These are phyloP conservation scores for Amanita fuliginea DNA, from an alignment of 768 basidiomycete genomes.

Conservation along the genomic window DNA sequence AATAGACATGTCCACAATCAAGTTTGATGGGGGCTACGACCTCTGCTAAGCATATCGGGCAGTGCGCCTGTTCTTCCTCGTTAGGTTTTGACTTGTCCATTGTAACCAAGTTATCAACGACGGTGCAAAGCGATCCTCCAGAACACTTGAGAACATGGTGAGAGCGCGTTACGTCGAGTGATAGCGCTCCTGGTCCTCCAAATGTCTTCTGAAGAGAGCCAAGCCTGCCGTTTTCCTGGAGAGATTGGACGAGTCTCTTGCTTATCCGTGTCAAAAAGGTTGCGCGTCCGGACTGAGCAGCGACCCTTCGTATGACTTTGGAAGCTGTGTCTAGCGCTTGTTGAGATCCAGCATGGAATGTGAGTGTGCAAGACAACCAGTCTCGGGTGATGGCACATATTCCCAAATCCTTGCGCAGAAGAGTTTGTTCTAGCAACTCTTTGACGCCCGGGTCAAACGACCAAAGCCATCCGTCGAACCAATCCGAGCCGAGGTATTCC, in stretches of 20 bases:
- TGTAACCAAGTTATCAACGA: background rate
- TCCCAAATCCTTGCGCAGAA: background rate
- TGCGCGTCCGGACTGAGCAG: background rate
- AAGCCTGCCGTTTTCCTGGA: background rate
- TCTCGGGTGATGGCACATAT: background rate
- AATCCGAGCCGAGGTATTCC: background rate
- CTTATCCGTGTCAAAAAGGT: background rate
- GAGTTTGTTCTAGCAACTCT: background rate
- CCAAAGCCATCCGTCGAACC: slow-evolving; percentile 1
- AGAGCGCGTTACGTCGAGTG: background rate
- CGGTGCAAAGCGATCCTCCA: background rate
- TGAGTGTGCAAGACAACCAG: background rate
- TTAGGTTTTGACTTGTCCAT: background rate
- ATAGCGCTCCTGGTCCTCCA: background rate
- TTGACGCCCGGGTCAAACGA: background rate
- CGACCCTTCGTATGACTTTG: background rate
- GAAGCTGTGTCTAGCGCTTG: background rate
- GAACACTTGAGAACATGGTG: background rate
- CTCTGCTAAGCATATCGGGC: slow-evolving; percentile 45
- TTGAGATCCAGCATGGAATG: background rate
- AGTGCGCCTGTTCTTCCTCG: slow-evolving; percentile 12
- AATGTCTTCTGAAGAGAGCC: background rate
- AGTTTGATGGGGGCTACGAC: slow-evolving; percentile 29
- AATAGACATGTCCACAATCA: slow-evolving; percentile 40
- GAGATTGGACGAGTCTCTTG: background rate